Conservation (phyloP, 1,284 basidiomycete genomes). For the Cryptococcus maquisensis region DNA sequence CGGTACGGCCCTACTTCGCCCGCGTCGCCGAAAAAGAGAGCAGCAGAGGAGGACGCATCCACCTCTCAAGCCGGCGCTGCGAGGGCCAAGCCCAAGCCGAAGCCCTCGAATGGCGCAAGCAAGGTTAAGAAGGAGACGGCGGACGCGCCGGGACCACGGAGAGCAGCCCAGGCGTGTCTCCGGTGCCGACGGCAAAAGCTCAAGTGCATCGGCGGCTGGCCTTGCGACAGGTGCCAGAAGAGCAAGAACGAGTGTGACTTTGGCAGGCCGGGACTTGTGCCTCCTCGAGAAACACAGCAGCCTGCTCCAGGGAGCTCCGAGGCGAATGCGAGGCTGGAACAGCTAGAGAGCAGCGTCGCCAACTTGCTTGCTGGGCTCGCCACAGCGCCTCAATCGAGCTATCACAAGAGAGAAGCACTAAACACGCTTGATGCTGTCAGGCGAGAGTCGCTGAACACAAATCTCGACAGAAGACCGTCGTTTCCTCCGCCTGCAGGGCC, state of each 20-base stretch:
- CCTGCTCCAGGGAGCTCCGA: background rate
- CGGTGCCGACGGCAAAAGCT: constrained; percentile 31
- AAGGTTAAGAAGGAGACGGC: background rate
- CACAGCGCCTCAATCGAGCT: background rate
- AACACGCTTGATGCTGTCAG: constrained; percentile 11
- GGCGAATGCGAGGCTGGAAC: constrained; percentile 20
- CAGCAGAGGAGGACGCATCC: background rate
- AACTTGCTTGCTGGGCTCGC: constrained; percentile 28
- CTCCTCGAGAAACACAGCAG: background rate
- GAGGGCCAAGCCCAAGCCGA: constrained; percentile 1
- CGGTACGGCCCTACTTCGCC: too few relatives aligned
- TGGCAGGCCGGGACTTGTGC: constrained; percentile 8
- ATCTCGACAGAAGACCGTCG: background rate
- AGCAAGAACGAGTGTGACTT: constrained; percentile 28
- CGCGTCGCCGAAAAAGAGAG: background rate
- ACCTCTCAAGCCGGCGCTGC: background rate
- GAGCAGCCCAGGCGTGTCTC: constrained; percentile 32
- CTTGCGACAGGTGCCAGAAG: constrained; percentile 27
- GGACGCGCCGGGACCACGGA: background rate
- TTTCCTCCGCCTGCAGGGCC: constrained; percentile 3
- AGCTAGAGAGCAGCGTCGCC: constrained; percentile 30
- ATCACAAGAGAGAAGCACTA: constrained; percentile 14
- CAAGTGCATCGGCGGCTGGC: constrained; percentile 31
- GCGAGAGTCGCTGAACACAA: constrained; percentile 2
- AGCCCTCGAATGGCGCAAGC: background rate